These are phyloP conservation scores for Ailanthus altissimus DNA, from an alignment of 345 rosid species.

Conservation along the genomic window DNA sequence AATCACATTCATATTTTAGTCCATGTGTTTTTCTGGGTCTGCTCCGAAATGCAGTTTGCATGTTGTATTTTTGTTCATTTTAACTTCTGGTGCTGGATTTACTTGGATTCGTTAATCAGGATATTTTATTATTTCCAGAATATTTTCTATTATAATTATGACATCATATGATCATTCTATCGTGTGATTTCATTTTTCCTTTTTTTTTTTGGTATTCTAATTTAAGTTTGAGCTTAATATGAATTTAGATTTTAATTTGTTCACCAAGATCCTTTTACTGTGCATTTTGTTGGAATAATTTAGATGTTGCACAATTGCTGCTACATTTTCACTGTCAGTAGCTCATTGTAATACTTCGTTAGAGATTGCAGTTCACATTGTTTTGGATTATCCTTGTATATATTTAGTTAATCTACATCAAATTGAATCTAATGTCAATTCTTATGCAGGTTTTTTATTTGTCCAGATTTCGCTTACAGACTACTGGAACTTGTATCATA, in stretches of 20 bases:
- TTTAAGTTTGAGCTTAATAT: not conserved
- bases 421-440: not conserved
- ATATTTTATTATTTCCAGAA: no score
- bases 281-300: not conserved
- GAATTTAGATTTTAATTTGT: not conserved
- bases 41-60: not conserved
- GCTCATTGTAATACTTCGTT: not conserved
- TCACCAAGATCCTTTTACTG: not conserved
- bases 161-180: not conserved
- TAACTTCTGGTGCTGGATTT: not conserved
- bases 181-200: not conserved
- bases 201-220: not conserved
- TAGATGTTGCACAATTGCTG: not conserved
- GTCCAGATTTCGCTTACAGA: slow-evolving; percentile 11
- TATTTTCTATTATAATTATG: no score
- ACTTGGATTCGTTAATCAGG: not conserved
- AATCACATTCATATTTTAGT: not conserved
- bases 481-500: not conserved
- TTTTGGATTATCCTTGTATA: not conserved
- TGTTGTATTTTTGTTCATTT: not conserved
- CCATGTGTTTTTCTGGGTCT: not conserved
- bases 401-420: not conserved
- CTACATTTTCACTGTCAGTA: not conserved
- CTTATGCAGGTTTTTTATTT: slow-evolving; percentile 26
- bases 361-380: not conserved